Base-by-base conservation (phyloP, 164 flowering plant genomes). In the Macadamia integrifolia region DNA sequence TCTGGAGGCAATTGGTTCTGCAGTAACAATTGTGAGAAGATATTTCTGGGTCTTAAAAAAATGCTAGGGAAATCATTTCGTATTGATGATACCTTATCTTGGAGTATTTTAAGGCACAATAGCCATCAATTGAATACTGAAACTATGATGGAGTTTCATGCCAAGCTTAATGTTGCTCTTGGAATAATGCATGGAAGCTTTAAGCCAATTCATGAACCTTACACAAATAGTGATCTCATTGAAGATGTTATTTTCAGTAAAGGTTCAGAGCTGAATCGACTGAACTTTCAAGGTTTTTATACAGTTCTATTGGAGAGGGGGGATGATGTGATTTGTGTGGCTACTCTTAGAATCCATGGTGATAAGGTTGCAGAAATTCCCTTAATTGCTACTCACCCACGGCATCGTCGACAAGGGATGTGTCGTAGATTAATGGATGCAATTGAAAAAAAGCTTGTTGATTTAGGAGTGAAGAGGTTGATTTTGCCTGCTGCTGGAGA, bases 321-420 rank as follows among this genome's bases (percentile, higher is more conserved):
- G 49, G 97, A 89, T 61, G 97, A 90, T 67, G 32, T 94, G 65
- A 76, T 94, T 11, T 64, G 89, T 48, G 92, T 80, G 67, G 99
- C 97, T 60, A 76, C 81, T 50, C 61, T 92, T 53, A 93, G 97
- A 84, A 72, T 94, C n/a, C 74, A 75, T 73, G 98, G 94, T 59
- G 80, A 76, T 42, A 85, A 84, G 75, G 91, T 87, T 42, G 99
- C 99, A 64, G 99, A 95, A 79, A 70, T 95, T n/a, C 98, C 99
- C 28, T 82, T 95, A 67, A 77, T 95, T 76, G 93, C 82, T 58
- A 95, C 99, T 10, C 77, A 89, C 61, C 77, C 86, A 67, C 83
- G 82, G 43, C 85, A 82, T 71, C 99, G 98, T 42, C 80, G 82
- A 42, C 86, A 68, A 40, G 99, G 99, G 68, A 90, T 92, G 99